Percentiles rank a stretch among this genome's conserved stretches.
Evolutionary conservation across 2,329 filamentous ascomycete genomes (phyloP).

Genomic region (Scortechinia acanthostroma): DNA sequence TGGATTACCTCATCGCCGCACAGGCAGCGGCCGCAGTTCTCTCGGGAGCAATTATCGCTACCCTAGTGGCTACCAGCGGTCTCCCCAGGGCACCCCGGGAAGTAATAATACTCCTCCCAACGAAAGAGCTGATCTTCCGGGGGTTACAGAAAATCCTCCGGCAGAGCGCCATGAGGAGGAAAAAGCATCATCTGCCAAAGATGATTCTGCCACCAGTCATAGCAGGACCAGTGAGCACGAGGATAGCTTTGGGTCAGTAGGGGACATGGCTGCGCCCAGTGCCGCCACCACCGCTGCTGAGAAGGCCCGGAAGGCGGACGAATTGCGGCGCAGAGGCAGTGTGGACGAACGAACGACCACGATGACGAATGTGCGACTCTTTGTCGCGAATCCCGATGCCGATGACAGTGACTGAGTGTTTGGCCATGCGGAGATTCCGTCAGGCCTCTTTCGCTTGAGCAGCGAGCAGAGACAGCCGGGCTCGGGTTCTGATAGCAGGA

Average conservation of each 20-base stretch:
- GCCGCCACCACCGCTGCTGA: slow-evolving; percentile 49
- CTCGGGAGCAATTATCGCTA: background rate
- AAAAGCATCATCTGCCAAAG: background rate
- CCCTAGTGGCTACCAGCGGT: background rate
- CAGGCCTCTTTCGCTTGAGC: too few species aligned
- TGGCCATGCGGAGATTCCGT: too few species aligned
- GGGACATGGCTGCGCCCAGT: slow-evolving; percentile 51
- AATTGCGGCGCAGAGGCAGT: slow-evolving; percentile 70
- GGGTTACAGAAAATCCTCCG: background rate
- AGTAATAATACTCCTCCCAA: background rate
- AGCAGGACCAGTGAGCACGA: slow-evolving; percentile 45
- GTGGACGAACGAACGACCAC: slow-evolving; percentile 78
- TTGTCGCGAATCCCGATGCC: slow-evolving; percentile 78
- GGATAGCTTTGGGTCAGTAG: slow-evolving; percentile 32
- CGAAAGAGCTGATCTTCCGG: background rate
- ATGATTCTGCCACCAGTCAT: background rate
- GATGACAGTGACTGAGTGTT: too few species aligned
- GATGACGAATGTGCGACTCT: slow-evolving; percentile 66
- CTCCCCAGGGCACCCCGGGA: background rate
- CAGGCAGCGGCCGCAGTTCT: slow-evolving; percentile 64
- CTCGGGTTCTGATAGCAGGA: too few species aligned
- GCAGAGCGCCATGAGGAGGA: background rate
- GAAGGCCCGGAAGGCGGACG: slow-evolving; percentile 62
- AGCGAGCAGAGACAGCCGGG: too few species aligned
- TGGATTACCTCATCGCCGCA: slow-evolving; percentile 51